A percentile compares a stretch with the other conserved stretches of the same genome.
Conservation (phyloP, 2,329 filamentous ascomycete species). For the Pleomassaria siparia region DNA sequence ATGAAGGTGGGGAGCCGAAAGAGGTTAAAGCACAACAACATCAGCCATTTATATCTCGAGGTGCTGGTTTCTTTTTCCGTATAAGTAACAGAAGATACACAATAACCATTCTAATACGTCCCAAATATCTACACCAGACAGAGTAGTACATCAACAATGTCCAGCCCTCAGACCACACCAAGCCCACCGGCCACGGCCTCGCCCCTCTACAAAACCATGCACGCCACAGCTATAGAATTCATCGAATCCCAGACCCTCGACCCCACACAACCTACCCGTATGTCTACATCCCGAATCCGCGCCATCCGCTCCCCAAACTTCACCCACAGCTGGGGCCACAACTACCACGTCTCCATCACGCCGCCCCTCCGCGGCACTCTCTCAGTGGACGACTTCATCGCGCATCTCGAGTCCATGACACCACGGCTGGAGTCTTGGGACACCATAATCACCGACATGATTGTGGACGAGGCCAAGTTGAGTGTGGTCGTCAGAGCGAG, state of each 20-base stretch:
- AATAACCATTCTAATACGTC: too few species aligned
- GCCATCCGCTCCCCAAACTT: slow-evolving; percentile 19
- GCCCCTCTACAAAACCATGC: slow-evolving; percentile 15
- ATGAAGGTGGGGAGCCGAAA: slow-evolving; percentile 1
- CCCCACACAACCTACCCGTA: slow-evolving; percentile 2
- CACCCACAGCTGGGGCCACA: slow-evolving; percentile 33
- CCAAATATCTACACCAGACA: too few species aligned
- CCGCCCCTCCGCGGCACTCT: slow-evolving; percentile 8
- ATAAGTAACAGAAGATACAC: too few species aligned
- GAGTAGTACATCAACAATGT: too few species aligned
- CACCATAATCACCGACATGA: slow-evolving; percentile 17
- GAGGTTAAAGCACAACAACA: background rate
- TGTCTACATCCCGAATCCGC: slow-evolving; percentile 19
- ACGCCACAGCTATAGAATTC: slow-evolving; percentile 18
- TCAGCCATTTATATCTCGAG: background rate
- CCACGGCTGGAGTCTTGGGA: slow-evolving; percentile 24
- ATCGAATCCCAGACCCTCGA: slow-evolving; percentile 15
- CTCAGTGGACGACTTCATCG: background rate
- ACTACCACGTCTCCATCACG: slow-evolving; percentile 25
- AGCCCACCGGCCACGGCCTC: background rate
- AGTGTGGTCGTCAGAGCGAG: slow-evolving; percentile 24
- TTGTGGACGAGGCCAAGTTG: slow-evolving; percentile 28
- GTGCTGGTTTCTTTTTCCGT: background rate
- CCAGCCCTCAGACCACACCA: background rate
- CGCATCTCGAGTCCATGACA: slow-evolving; percentile 20